These are phyloP conservation scores for Eucalyptus virginea DNA, from an alignment of 345 rosid genomes.

Conservation along the genomic window DNA sequence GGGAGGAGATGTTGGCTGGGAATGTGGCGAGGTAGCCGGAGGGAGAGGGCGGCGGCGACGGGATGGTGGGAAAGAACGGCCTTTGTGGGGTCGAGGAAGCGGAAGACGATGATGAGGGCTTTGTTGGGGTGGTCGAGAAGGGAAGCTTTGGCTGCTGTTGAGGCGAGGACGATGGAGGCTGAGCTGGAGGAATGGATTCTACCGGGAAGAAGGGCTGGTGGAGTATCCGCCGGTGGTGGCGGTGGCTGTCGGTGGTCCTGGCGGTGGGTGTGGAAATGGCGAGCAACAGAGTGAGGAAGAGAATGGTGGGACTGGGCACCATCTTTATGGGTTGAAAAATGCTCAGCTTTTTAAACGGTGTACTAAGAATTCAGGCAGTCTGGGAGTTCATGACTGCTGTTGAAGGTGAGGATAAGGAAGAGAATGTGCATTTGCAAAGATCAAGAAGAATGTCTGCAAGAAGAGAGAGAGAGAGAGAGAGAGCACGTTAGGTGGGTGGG, in stretches of 20 bases:
- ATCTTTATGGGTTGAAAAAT: neutral
- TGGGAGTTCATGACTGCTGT: neutral
- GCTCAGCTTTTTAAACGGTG: neutral
- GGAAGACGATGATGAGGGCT: conserved; percentile 23
- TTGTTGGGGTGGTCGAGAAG: conserved; percentile 7
- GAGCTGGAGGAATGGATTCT: conserved; percentile 17
- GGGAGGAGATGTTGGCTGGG: conserved; percentile 88
- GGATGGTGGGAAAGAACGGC: conserved; percentile 12
- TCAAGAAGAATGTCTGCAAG: neutral
- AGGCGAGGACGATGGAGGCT: conserved; percentile 21
- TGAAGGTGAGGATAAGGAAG: neutral
- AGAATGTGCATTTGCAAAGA: neutral
- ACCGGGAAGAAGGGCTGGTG: conserved; percentile 66
- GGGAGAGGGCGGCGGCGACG: conserved; percentile 33
- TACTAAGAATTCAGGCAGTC: neutral
- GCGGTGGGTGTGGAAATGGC: neutral
- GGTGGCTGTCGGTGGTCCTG: neutral
- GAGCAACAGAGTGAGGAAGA: conserved; percentile 8
- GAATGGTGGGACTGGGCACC: neutral
- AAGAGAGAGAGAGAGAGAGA: neutral
- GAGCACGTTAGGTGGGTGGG: neutral
- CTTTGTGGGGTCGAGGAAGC: conserved; percentile 7
- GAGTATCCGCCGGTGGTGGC: conserved; percentile 35
- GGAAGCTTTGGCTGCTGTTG: conserved; percentile 36
- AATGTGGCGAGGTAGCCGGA: conserved; percentile 42